phyloP scores from a whole-genome alignment of 345 rosid species.

The Capsella bursapastoris region DNA sequence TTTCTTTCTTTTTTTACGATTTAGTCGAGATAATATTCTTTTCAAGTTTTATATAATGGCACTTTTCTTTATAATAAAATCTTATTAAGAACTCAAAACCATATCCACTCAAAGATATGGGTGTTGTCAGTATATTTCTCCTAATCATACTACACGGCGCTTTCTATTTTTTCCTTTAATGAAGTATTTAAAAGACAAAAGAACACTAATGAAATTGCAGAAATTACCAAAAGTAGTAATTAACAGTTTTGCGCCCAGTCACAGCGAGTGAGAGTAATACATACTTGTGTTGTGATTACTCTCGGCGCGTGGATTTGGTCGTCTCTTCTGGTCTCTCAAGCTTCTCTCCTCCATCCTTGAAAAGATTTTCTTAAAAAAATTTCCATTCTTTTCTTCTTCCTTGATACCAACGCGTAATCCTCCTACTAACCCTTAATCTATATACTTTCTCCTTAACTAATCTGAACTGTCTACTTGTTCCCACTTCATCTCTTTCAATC shows the following conservation, averaged over 20 bases:
- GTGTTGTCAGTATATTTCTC: not conserved
- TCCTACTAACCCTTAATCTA: conserved; percentile 23
- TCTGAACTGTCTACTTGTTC: conserved; percentile 1
- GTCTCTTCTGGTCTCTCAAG: conserved; percentile 30
- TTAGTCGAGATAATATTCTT: conserved; percentile 17
- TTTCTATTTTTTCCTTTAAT: not conserved
- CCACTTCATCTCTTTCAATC: conserved; percentile 25
- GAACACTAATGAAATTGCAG: not conserved
- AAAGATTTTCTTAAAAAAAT: conserved; percentile 1
- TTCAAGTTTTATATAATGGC: conserved; percentile 17
- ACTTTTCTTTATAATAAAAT: not conserved
- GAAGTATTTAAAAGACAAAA: not conserved
- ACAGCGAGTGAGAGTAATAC: conserved; percentile 17
- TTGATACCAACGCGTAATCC: conserved; percentile 30
- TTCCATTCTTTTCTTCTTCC: not conserved
- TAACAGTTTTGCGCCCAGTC: not conserved
- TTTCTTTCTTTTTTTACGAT: conserved; percentile 7
- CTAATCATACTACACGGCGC: conserved; percentile 24
- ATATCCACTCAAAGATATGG: conserved; percentile 24
- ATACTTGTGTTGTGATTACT: not conserved
- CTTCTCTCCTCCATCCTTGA: conserved; percentile 19
- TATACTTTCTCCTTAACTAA: conserved; percentile 8
- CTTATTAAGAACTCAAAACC: conserved; percentile 11
- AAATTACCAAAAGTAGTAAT: conserved; percentile 28
- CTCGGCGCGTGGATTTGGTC: conserved; percentile 34